Conservation (phyloP, 2,329 filamentous ascomycete genomes). For the Volutella citrinella region DNA sequence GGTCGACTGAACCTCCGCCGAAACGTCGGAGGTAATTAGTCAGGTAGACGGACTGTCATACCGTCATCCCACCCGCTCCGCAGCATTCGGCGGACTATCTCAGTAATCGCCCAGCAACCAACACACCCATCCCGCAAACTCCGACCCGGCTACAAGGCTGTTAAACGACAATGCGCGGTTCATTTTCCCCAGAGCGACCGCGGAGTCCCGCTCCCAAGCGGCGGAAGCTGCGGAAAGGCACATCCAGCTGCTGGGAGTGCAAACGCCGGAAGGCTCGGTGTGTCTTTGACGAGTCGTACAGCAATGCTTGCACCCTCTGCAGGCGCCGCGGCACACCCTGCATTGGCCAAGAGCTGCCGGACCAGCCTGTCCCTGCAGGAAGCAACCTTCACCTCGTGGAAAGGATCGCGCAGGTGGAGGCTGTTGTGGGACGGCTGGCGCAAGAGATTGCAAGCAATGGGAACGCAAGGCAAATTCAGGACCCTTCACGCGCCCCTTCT, state of each 20-base stretch:
- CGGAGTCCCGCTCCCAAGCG: slow-evolving; percentile 15
- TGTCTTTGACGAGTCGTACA: slow-evolving; percentile 36
- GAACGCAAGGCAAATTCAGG: background rate
- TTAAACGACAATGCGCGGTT: too few species aligned
- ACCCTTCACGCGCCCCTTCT: background rate
- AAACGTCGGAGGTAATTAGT: too few species aligned
- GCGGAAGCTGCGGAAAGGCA: slow-evolving; percentile 48
- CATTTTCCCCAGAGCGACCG: too few species aligned
- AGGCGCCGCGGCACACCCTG: slow-evolving; percentile 40
- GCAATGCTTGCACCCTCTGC: slow-evolving; percentile 43
- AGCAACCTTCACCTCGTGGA: slow-evolving; percentile 22
- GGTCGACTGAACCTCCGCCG: too few species aligned
- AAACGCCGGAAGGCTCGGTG: too few species aligned
- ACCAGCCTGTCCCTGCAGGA: slow-evolving; percentile 21
- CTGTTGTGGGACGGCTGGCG: slow-evolving; percentile 29
- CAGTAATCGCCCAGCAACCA: too few species aligned
- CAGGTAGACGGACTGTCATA: too few species aligned
- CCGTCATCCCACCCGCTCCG: too few species aligned
- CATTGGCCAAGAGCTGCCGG: slow-evolving; percentile 46
- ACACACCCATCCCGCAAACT: too few species aligned
- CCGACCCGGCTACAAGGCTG: too few species aligned
- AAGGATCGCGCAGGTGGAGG: slow-evolving; percentile 35
- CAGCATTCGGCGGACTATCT: too few species aligned
- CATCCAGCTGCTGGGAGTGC: slow-evolving; percentile 56
- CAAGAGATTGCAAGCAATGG: slow-evolving; percentile 3